phyloP scores from a whole-genome alignment of 768 basidiomycete species.

The Candolleomyces efflorescens region DNA sequence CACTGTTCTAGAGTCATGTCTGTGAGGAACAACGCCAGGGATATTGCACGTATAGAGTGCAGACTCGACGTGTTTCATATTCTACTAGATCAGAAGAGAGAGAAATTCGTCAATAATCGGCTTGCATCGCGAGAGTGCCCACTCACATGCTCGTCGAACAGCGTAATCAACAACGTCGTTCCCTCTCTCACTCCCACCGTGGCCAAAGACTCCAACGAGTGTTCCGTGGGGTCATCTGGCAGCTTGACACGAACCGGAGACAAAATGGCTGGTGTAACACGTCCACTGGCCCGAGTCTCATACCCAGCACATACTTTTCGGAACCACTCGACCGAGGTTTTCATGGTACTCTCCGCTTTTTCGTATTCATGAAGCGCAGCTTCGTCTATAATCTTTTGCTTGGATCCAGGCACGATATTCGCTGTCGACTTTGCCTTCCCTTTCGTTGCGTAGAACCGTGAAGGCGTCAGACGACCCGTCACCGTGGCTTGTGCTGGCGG shows the following conservation, averaged over 20 bases:
- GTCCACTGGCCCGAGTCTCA: slow-evolving; percentile 70
- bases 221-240: slow-evolving; percentile 32
- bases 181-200: slow-evolving; percentile 82
- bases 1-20: slow-evolving; percentile 64
- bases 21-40: slow-evolving; percentile 69
- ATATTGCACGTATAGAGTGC: slow-evolving; percentile 74
- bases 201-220: slow-evolving; percentile 64
- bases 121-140: neutral
- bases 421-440: slow-evolving; percentile 39
- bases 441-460: neutral
- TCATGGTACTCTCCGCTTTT: slow-evolving; percentile 64
- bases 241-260: slow-evolving; percentile 60
- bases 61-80: slow-evolving; percentile 68
- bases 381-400: slow-evolving; percentile 52
- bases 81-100: slow-evolving; percentile 45
- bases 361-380: slow-evolving; percentile 55
- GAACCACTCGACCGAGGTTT: slow-evolving; percentile 63
- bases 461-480: neutral
- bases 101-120: slow-evolving; percentile 16
- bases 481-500: neutral
- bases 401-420: slow-evolving; percentile 62
- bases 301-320: slow-evolving; percentile 70
- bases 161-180: slow-evolving; percentile 63
- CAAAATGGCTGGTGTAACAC: slow-evolving; percentile 70
- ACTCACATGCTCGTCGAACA: slow-evolving; percentile 76